phyloP scores from a whole-genome alignment of 2,329 filamentous ascomycete species.

The Grosmannia serpens region DNA sequence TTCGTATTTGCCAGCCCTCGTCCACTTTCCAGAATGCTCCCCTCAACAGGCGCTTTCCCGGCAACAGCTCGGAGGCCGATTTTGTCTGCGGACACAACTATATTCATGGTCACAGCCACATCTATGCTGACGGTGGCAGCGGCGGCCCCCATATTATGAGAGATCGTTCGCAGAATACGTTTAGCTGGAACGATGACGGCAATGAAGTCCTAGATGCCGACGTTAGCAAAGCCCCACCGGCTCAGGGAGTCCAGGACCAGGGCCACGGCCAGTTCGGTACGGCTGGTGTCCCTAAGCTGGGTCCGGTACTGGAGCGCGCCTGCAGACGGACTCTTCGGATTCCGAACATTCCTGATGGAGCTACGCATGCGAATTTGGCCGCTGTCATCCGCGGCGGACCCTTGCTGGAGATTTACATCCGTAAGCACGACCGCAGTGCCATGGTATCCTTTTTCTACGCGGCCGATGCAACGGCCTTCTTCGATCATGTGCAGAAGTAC shows the following conservation, averaged over 20 bases:
- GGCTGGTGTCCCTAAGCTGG: background rate
- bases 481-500: slow-evolving; percentile 49
- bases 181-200: no score
- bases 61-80: background rate
- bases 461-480: slow-evolving; percentile 51
- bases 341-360: slow-evolving; percentile 46
- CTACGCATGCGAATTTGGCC: slow-evolving; percentile 55
- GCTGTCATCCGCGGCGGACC: slow-evolving; percentile 57
- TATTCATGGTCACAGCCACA: background rate
- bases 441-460: slow-evolving; percentile 60
- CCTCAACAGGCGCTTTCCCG: background rate
- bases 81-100: background rate
- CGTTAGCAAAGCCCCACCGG: no score
- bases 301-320: background rate
- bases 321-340: slow-evolving; percentile 50
- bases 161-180: background rate
- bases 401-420: slow-evolving; percentile 57
- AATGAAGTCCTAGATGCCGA: no score
- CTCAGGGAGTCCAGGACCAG: background rate
- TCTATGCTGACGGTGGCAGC: background rate
- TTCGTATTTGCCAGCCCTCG: background rate
- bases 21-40: background rate
- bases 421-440: slow-evolving; percentile 44
- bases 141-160: background rate
- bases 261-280: background rate